Base-by-base conservation (phyloP, 768 basidiomycete genomes). In the Leucocoprinus birnbaumii region DNA sequence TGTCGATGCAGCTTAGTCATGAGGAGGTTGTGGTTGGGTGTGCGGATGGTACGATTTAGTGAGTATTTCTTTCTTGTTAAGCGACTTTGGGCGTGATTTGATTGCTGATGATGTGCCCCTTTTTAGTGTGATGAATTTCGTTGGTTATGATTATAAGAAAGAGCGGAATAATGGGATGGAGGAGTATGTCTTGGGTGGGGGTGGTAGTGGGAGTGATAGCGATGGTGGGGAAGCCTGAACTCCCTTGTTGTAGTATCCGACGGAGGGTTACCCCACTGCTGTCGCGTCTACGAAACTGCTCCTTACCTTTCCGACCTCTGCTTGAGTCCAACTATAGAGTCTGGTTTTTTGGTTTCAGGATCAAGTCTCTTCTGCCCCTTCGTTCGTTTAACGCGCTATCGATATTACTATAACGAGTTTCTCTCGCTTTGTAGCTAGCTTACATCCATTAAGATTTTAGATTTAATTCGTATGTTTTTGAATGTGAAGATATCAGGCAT, bases 11-110 rank as follows among this genome's bases (percentile, higher is more conserved):
- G 59, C 68, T 95, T 62, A 92, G 88, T 61, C 89, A 93, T 61
- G 92, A 94, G 64, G 91, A 94, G 65, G 87, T 94, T 1, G 91
- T 94, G 16, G 89, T 94, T 25, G 91, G 91, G 0, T 94, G 91
- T 74, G 90, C 90, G 24, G 91, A 94, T 68, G 91, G 91, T 13
- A 91, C 89, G 2, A 94, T 94, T 61, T 94, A 94, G 91, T 94
- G 59, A 72, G 90, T 76, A 13, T n/a, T 59, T 34, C 31, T 53
- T 48, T 35, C 35, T 24, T 19, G 26, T 19, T 48, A 26, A 19
- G 38, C 58, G 83, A 85, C 18, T 26, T 42, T 38, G 38, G n/a
- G 16, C 16, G 4, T 14, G 18, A 24, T 13, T 21, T 21, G 43
- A n/a, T n/a, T 42, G 2, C 24, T 55, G 45, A 49, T 22, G 38